Evolutionary conservation across 2,329 filamentous ascomycete genomes (phyloP).

Genomic region (Ambrosiella beaveri): DNA sequence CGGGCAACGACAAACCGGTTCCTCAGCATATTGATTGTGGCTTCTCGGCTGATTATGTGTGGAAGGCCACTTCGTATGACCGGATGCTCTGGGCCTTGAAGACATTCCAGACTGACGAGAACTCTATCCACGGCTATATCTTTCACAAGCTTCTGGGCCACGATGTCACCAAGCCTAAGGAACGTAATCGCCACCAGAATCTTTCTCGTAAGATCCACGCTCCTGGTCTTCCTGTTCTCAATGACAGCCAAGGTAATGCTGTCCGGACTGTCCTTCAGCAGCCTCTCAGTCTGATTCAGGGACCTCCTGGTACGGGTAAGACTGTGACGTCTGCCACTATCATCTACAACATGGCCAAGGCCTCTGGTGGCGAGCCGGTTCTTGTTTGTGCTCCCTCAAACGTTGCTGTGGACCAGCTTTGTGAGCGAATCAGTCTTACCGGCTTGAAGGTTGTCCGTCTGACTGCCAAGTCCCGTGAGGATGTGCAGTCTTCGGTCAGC

Average conservation of each 20-base stretch:
- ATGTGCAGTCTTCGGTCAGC: conserved; percentile 95
- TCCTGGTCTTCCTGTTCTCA: conserved; percentile 82
- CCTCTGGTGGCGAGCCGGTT: conserved; percentile 73
- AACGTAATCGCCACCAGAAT: conserved; percentile 47
- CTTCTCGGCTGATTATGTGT: conserved; percentile 97
- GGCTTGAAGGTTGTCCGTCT: conserved; percentile 92
- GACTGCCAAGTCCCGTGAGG: conserved; percentile 96
- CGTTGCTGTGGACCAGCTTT: conserved; percentile 94
- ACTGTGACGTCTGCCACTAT: conserved; percentile 97
- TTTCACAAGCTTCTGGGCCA: conserved; percentile 94
- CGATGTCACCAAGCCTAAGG: conserved; percentile 81
- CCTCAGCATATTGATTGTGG: conserved; percentile 94
- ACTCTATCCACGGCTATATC: conserved; percentile 96
- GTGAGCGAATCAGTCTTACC: conserved; percentile 87
- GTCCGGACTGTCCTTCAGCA: conserved; percentile 91
- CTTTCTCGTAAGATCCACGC: conserved; percentile 95
- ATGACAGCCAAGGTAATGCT: conserved; percentile 86
- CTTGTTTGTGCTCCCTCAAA: conserved; percentile 95
- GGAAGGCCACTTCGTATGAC: conserved; percentile 98
- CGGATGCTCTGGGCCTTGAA: conserved; percentile 99
- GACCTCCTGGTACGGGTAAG: conserved; percentile 92
- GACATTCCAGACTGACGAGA: conserved; percentile 92
- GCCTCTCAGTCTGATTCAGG: conserved; percentile 88
- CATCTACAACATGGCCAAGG: conserved; percentile 92
- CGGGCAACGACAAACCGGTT: conserved; percentile 88